Evolutionary conservation across 176 grass and related monocot species (phyloP), one percentile per base, ranked within the genome.

Genomic region (Ampelocalamus luodianensis): DNA sequence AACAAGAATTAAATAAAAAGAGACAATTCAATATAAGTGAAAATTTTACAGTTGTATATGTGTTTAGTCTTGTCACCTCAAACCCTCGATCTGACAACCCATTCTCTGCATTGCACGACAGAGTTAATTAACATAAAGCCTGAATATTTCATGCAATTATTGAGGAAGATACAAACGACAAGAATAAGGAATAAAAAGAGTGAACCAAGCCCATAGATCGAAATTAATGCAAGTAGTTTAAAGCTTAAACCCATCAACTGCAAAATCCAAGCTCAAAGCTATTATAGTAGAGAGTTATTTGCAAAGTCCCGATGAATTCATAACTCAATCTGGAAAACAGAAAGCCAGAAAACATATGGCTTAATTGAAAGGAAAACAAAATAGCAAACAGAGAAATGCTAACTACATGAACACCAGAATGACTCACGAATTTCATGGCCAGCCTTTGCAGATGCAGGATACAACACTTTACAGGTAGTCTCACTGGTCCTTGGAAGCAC

Each of bases 381-480:
- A 60, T 10, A 71, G 1, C 42, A 65, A 55, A 20, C 15, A 36
- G 18, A 64, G 10, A 63, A 43, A 73, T 63, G 44, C 3, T 12
- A 10, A 40, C 15, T 55, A 11, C 51, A 80, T 74, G 27, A 38
- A 86, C 27, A 44, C 10, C 8, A 76, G 77, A 83, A 7, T 76
- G 51, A 87, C 83, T 76, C 40, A 98, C 96, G 86, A 69, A 98
- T 98, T 89, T 98, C 96, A 92, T 76, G 85, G 44, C 93, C 90
- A 87, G 91, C 96, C 89, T 92, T 98, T 75, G 85, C 80, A 55
- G 93, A 98, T 92, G 96, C 91, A 95, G 93, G 96, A 94, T 98
- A 98, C 65, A 95, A 82, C 48, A 95, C 91, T 90, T 88, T 95
- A 87, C 71, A 90, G 27, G 68, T 54, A 82, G 78, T 76, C 5